A percentile compares a stretch with the other conserved stretches of the same genome.
phyloP scores from a whole-genome alignment of 2,329 filamentous ascomycete genomes.

The Cladosporium halotolerans region DNA sequence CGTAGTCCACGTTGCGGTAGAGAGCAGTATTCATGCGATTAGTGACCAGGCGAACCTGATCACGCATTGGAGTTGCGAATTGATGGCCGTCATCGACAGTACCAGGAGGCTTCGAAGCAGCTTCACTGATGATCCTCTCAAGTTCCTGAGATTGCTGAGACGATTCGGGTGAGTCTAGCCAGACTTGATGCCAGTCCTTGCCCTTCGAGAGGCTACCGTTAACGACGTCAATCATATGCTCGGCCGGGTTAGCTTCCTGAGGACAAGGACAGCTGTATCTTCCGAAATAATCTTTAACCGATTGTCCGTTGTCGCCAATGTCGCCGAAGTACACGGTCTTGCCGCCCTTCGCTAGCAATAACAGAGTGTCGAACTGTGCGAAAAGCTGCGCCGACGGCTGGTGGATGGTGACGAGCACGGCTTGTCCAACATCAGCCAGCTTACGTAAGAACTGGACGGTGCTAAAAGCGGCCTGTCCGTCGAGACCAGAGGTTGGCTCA shows the following conservation, averaged over 20 bases:
- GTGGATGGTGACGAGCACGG: slow-evolving; percentile 64
- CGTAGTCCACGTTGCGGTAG: slow-evolving; percentile 61
- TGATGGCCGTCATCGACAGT: slow-evolving; percentile 38
- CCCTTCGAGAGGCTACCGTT: slow-evolving; percentile 40
- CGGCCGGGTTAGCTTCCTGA: slow-evolving; percentile 48
- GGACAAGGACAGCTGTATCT: slow-evolving; percentile 49
- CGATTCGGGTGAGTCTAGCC: slow-evolving; percentile 32
- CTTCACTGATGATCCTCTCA: slow-evolving; percentile 34
- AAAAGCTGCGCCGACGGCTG: slow-evolving; percentile 64
- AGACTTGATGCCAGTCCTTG: slow-evolving; percentile 41
- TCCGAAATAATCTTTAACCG: slow-evolving; percentile 45
- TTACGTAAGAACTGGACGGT: slow-evolving; percentile 61
- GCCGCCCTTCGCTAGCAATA: slow-evolving; percentile 59
- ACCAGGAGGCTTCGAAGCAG: slow-evolving; percentile 30
- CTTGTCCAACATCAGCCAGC: slow-evolving; percentile 59
- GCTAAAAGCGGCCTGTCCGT: slow-evolving; percentile 62
- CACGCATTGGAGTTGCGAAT: slow-evolving; percentile 39
- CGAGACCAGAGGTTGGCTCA: slow-evolving; percentile 50
- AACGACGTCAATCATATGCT: slow-evolving; percentile 46
- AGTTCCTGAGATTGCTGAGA: slow-evolving; percentile 29
- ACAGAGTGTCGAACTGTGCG: slow-evolving; percentile 58
- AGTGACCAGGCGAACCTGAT: slow-evolving; percentile 38
- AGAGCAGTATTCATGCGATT: slow-evolving; percentile 51
- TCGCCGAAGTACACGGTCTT: slow-evolving; percentile 63
- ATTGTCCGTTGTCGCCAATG: slow-evolving; percentile 38